Evolutionary conservation across 495 filamentous ascomycete species (phyloP).

Genomic region (Lophiotrema nucula): DNA sequence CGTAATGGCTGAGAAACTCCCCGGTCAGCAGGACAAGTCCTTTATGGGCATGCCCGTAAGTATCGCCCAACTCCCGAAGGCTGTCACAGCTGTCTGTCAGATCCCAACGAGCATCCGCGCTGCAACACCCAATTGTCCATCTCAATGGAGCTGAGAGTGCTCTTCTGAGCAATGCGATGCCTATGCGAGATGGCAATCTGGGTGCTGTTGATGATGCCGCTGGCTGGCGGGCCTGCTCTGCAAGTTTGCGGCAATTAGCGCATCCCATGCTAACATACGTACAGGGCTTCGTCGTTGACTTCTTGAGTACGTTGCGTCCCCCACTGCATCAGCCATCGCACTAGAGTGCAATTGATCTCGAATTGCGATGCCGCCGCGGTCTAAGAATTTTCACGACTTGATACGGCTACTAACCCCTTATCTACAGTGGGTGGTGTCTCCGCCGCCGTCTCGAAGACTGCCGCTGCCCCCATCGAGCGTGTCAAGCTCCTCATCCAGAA

Average conservation of each 20-base stretch:
- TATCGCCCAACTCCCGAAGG: too few relatives aligned
- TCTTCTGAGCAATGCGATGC: conserved; percentile 15
- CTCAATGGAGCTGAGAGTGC: conserved; percentile 23
- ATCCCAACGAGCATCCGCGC: conserved; percentile 4
- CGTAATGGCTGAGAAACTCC: conserved; percentile 47
- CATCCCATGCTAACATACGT: conserved; percentile 31
- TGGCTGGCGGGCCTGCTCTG: conserved; percentile 25
- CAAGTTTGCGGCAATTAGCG: conserved; percentile 29
- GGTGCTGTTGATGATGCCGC: conserved; percentile 30
- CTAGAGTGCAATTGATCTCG: conserved; percentile 20
- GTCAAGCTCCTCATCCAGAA: conserved; percentile 99
- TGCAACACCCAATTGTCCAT: conserved; percentile 1
- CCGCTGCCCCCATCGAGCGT: conserved; percentile 99
- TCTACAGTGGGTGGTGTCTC: conserved; percentile 96
- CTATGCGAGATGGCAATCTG: conserved; percentile 16
- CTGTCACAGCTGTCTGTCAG: conserved; percentile 10
- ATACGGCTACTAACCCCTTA: conserved; percentile 40
- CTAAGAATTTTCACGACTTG: conserved; percentile 29
- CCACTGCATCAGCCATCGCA: conserved; percentile 3
- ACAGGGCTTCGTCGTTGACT: conserved; percentile 79
- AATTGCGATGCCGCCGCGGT: conserved; percentile 5
- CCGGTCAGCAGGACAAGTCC: conserved; percentile 60
- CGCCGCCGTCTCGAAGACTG: conserved; percentile 99
- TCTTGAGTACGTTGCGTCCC: conserved; percentile 79
- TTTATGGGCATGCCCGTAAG: conserved; percentile 90